phyloP scores from a whole-genome alignment of 1,284 basidiomycete species.

The Moesziomyces parantarcticus region DNA sequence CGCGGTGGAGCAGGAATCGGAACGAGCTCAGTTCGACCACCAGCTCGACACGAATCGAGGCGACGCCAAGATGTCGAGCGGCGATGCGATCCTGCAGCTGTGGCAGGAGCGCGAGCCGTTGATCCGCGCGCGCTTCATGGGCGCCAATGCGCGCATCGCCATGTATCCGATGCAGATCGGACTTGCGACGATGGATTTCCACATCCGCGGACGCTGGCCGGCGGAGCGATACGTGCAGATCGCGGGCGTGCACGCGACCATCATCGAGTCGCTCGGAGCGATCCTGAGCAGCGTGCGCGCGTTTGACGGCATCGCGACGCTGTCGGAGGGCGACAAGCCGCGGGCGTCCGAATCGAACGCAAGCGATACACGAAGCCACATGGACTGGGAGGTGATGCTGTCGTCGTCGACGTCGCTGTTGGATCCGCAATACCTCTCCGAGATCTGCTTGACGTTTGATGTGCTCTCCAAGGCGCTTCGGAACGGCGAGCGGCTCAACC shows the following conservation, averaged over 20 bases:
- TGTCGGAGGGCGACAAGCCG: slow-evolving; percentile 8
- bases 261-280: slow-evolving; percentile 50
- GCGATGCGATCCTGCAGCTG: slow-evolving; percentile 22
- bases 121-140: slow-evolving; percentile 69
- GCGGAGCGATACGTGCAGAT: slow-evolving; percentile 71
- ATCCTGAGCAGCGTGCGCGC: slow-evolving; percentile 24
- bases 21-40: slow-evolving; percentile 68
- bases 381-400: slow-evolving; percentile 47
- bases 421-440: slow-evolving; percentile 44
- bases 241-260: slow-evolving; percentile 58
- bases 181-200: slow-evolving; percentile 69
- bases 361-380: neutral
- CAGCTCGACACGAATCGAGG: slow-evolving; percentile 69
- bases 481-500: slow-evolving; percentile 47
- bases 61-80: slow-evolving; percentile 38
- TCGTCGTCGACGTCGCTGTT: slow-evolving; percentile 50
- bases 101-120: slow-evolving; percentile 26
- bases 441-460: slow-evolving; percentile 50
- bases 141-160: slow-evolving; percentile 64
- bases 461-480: slow-evolving; percentile 46
- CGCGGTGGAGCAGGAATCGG: slow-evolving; percentile 69
- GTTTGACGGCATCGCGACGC: slow-evolving; percentile 16
- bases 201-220: slow-evolving; percentile 72
- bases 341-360: neutral
- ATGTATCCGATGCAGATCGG: slow-evolving; percentile 71